phyloP scores from a whole-genome alignment of 2,329 filamentous ascomycete genomes.

The Ciborinia camelliae region DNA sequence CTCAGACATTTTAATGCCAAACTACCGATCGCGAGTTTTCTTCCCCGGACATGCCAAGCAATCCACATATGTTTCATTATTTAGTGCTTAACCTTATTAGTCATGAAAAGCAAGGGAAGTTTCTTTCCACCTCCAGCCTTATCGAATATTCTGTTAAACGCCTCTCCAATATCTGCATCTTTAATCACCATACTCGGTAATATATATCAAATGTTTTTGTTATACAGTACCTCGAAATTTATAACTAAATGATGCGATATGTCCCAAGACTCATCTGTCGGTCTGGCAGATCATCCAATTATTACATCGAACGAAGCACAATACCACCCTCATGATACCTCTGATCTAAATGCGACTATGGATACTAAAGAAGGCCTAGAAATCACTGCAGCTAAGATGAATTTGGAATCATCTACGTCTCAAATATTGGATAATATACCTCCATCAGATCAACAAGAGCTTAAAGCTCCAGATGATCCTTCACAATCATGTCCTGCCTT shows the following conservation, averaged over 20 bases:
- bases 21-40: background rate
- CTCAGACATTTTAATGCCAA: too few relatives aligned
- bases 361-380: slow-evolving; percentile 1
- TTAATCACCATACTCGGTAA: background rate
- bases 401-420: slow-evolving; percentile 21
- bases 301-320: slow-evolving; percentile 19
- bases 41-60: slow-evolving; percentile 2
- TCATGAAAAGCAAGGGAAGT: slow-evolving; percentile 1
- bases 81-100: background rate
- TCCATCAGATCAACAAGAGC: slow-evolving; percentile 10
- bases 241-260: slow-evolving; percentile 25
- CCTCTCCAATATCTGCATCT: background rate
- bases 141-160: background rate
- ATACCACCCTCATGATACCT: slow-evolving; percentile 16
- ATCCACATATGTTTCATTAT: background rate
- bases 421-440: slow-evolving; percentile 12
- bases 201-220: background rate
- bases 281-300: slow-evolving; percentile 23
- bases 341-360: background rate
- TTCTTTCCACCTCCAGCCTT: slow-evolving; percentile 1
- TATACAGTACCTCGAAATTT: background rate
- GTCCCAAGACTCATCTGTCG: slow-evolving; percentile 26
- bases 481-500: background rate
- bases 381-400: slow-evolving; percentile 11
- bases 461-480: background rate